Evolutionary conservation across 306 rosid genomes (phyloP).

Genomic region (Dicorynia guianensis): DNA sequence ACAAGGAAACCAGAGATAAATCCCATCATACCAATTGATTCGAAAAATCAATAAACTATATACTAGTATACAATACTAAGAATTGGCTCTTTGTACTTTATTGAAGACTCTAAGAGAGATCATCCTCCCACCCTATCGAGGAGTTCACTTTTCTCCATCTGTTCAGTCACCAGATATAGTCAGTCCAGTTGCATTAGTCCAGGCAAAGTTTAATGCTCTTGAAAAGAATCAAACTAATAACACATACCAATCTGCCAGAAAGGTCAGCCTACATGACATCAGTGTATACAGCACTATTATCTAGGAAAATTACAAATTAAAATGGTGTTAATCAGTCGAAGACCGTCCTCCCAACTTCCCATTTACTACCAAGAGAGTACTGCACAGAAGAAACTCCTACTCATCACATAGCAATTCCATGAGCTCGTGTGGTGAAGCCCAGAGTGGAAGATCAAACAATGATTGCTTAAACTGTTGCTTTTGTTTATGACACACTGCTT

Average conservation of each 20-base stretch:
- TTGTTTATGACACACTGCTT: slow-evolving; percentile 54
- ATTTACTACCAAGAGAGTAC: slow-evolving; percentile 32
- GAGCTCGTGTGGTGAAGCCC: slow-evolving; percentile 71
- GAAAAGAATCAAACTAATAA: slow-evolving; percentile 37
- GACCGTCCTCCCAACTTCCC: slow-evolving; percentile 30
- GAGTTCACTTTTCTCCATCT: slow-evolving; percentile 18
- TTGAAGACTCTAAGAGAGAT: slow-evolving; percentile 24
- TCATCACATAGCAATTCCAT: slow-evolving; percentile 61
- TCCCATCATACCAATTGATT: slow-evolving; percentile 17
- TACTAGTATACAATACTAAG: slow-evolving; percentile 35
- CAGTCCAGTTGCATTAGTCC: slow-evolving; percentile 45
- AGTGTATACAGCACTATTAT: slow-evolving; percentile 34
- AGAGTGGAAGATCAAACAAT: slow-evolving; percentile 70
- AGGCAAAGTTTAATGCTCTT: slow-evolving; percentile 39
- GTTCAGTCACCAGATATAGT: slow-evolving; percentile 36
- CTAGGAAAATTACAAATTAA: slow-evolving; percentile 38
- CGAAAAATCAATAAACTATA: slow-evolving; percentile 24
- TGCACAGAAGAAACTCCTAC: slow-evolving; percentile 38
- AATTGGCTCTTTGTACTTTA: slow-evolving; percentile 22
- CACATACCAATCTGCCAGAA: slow-evolving; percentile 47
- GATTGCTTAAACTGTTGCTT: slow-evolving; percentile 59
- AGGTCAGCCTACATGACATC: slow-evolving; percentile 44
- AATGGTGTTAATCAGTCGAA: slow-evolving; percentile 34
- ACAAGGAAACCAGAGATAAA: slow-evolving; percentile 30
- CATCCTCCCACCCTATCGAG: slow-evolving; percentile 29